Evolutionary conservation across 169 alveolate species (phyloP).

Genomic region (Toxoplasma gondii): DNA sequence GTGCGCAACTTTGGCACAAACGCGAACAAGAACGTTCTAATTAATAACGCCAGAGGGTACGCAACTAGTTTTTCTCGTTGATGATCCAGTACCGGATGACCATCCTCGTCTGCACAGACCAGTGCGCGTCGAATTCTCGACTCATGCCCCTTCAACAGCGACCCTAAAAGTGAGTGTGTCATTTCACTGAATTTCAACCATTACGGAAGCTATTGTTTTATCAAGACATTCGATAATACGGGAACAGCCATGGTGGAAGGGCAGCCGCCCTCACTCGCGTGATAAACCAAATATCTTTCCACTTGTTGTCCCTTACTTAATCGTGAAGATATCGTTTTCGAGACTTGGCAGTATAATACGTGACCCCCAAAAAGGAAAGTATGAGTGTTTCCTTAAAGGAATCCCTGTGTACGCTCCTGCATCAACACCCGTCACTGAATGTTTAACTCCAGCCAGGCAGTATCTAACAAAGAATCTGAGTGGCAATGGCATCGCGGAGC

Average conservation of each 20-base stretch:
- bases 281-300: too few species aligned
- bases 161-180: conserved; percentile 24
- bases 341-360: too few species aligned
- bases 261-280: background rate
- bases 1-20: conserved; percentile 51
- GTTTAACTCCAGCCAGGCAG: too few species aligned
- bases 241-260: conserved; percentile 45
- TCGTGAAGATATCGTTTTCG: too few species aligned
- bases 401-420: too few species aligned
- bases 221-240: conserved; percentile 53
- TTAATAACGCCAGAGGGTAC: conserved; percentile 54
- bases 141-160: background rate
- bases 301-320: too few species aligned
- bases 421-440: too few species aligned
- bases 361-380: too few species aligned
- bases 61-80: background rate
- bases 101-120: background rate
- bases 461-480: background rate
- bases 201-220: background rate
- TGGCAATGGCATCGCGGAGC: background rate
- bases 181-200: background rate
- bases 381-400: too few species aligned
- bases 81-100: background rate
- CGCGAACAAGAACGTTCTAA: conserved; percentile 41
- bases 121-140: conserved; percentile 35